Base-by-base conservation (phyloP, 2,329 filamentous ascomycete species). In the Fusarium sp. region DNA sequence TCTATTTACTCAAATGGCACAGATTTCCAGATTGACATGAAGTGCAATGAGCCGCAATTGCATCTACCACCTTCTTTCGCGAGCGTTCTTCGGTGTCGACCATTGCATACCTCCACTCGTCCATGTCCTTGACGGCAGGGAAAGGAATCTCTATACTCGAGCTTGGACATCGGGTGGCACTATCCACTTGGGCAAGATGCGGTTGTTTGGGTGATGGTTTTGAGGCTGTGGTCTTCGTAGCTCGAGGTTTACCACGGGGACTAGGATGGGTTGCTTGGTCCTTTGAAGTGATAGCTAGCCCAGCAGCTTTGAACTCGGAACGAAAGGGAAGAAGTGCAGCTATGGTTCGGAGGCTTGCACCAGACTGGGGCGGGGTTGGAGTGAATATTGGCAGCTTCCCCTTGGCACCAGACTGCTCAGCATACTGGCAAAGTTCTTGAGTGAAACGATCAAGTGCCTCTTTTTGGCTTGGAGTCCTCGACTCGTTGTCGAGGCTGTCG, bases 231-330 rank as follows among this genome's bases (percentile, higher is more conserved):
- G 46, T 57, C 22, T 49, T 63, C 15, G 58, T 34, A 20, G 55
- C 50, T 56, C 67, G 67, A 10, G 51, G 38, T 20, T 58, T 67
- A 8, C 63, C 61, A 30, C 68, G 53, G 53, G 63, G 64, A 43
- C 65, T 45, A 32, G 30, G 24, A 7, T 14, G 22, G 63, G 79
- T 76, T 82, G 83, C 70, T 83, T 87, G 63, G 68, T 80, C 66
- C 47, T 77, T 77, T 38, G 87, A 88, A 14, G 88, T 89, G 2
- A 89, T 84, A 3, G 87, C 86, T 52, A 90, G 80, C 3, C 87
- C 86, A 57, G 85, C 87, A 60, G 82, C 82, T 59, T 79, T 79
- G 66, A 90, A 88, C 64, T 89, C 83, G 6, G 83, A 79, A 49
- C 82, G 83, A 71, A 85, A 89, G 4, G 87, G 87, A 27, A 88